A percentile compares a stretch with the other conserved stretches of the same genome.
Evolutionary conservation across 257 asterid genomes (phyloP).

Genomic region (Leptodermis oblonga): DNA sequence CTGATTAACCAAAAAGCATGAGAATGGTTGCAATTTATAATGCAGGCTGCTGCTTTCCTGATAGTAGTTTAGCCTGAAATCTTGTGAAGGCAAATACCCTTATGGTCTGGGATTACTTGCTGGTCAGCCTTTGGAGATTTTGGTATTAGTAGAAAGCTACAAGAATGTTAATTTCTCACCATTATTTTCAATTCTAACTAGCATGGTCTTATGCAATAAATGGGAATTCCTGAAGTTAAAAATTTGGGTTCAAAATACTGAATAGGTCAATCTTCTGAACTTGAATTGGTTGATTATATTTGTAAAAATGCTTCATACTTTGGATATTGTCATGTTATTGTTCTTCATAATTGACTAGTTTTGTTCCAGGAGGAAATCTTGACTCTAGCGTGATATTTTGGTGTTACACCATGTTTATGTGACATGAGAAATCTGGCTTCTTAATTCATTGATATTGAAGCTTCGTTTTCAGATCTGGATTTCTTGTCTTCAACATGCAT

Average conservation of each 20-base stretch:
- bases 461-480: constrained; percentile 1
- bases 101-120: background rate
- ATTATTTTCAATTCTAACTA: background rate
- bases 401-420: background rate
- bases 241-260: background rate
- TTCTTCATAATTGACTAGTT: background rate
- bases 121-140: background rate
- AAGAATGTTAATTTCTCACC: background rate
- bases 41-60: background rate
- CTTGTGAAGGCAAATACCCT: background rate
- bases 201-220: background rate
- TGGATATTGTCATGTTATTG: background rate
- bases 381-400: background rate
- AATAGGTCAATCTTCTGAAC: background rate
- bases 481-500: background rate
- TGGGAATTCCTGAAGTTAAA: background rate
- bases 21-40: background rate
- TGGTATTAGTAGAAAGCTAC: background rate
- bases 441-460: background rate
- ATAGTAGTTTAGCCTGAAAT: background rate
- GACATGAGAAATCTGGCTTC: background rate
- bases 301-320: background rate
- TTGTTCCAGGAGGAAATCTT: background rate
- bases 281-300: background rate
- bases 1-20: background rate